Base-by-base conservation (phyloP, 2,329 filamentous ascomycete species). In the Cladobotryum mycophilum region DNA sequence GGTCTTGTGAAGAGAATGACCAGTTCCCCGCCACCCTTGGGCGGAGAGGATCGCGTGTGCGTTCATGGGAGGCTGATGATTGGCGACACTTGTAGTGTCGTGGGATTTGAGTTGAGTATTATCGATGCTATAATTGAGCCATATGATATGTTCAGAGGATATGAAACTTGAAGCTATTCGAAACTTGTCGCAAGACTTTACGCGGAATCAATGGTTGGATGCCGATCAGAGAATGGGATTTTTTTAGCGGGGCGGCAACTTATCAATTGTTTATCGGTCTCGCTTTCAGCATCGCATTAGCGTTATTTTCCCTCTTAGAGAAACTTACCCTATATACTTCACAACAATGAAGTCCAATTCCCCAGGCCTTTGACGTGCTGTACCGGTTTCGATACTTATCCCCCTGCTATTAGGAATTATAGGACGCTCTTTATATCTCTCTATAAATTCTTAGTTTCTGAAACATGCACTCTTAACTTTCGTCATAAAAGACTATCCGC, bases 11-110 rank as follows among this genome's bases (percentile, higher is more conserved):
- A 97, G 84, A 1, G 90, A 89, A 69, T 95, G 89, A 56, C 92
- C 92, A 36, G 84, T 81, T 58, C 92, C 92, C 53, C 86, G 83
- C 92, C 92, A 97, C 66, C 92, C 92, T 68, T 95, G 90, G 59
- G 83, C 80, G 58, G 84, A 84, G 60, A 97, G 83, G 61, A 93
- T 85, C 61, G 86, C 86, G 67, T 87, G 79, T 49, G 91, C 87
- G 69, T 97, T 80, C 91, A 97, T 96, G 18, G 40, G 42, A 33
- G 22, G 12, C 41, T 8, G 36, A 6, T 17, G 13, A n/a, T 17
- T n/a, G 13, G 12, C 38, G 17, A 17, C 38, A 20, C 36, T n/a
- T 2, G 9, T 6, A 17, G 36, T 9, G 38, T 20, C 15, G 38
- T 41, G 4, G 17, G 17, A 8, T 17, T 20, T 41, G 17, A 12